Base-by-base conservation (phyloP, 2,329 filamentous ascomycete species). In the Fusarium tupiense region DNA sequence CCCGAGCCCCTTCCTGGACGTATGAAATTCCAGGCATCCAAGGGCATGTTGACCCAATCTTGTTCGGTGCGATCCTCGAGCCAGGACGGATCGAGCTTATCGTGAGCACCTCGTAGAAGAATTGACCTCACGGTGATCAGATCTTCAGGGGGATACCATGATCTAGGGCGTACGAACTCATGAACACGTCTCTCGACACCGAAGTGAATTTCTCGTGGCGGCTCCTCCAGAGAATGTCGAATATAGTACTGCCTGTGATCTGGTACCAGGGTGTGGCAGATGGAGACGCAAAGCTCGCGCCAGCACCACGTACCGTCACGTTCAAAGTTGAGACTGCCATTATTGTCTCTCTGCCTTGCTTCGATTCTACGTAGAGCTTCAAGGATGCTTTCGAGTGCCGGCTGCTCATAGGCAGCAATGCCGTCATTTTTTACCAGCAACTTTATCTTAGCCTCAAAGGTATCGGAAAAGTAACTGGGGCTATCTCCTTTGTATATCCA, bases 401-500 rank as follows among this genome's bases (percentile, higher is more conserved):
- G 3, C 10, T 46, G 13, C 2, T 46, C 54, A 5, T 35, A 5
- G 6, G 1, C 12, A 4, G 6, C 10, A 7, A 44, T 26, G 5
- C 24, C 44, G 3, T 29, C 44, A 47, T 47, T 1, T 3, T 47
- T 10, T 4, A 47, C 8, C 2, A 47, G 24, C 19, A 47, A 13
- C 12, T 13, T 29, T 4, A 29, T 47, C 44, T 29, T 47, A 11
- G 44, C 38, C n/a, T 46, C 29, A n/a, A 58, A 35, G n/a, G 38
- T 13, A 46, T 58, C n/a, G 1, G 6, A 8, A 33, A 58, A 24
- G 40, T 46, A 58, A 4, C 6, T 22, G 3, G 38, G 38, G 17
- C 24, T 22, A 2, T 33, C 29, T 58, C 29, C 54, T 14, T 58
- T 44, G 9, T 24, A 46, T 22, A 8, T 22, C 22, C 54, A 57